Percentiles rank a stretch among this genome's conserved stretches.
phyloP scores from a whole-genome alignment of 306 rosid species.

The Spatholobus suberectus region DNA sequence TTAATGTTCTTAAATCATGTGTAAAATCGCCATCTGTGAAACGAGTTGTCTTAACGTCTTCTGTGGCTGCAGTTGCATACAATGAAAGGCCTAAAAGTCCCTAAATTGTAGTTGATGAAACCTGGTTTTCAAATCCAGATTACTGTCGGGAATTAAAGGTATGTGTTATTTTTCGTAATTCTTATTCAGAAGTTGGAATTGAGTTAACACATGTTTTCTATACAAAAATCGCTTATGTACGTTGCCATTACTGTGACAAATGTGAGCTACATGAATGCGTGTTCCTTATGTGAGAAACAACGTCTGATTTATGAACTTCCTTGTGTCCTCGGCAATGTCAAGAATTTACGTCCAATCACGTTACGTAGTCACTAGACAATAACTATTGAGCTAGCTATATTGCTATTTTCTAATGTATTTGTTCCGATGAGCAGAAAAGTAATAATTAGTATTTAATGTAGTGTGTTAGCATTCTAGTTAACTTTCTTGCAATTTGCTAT shows the following conservation, averaged over 20 bases:
- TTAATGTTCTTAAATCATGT: constrained; percentile 48
- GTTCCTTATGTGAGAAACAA: no score
- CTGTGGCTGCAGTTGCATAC: constrained; percentile 3
- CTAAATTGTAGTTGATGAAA: constrained; percentile 39
- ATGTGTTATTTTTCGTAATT: not conserved
- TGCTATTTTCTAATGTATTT: not conserved
- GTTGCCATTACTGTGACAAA: no score
- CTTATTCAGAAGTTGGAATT: not conserved
- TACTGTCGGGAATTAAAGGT: constrained; percentile 28
- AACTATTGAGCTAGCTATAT: no score
- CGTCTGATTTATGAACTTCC: no score
- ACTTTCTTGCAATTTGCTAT: not conserved
- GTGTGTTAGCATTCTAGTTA: not conserved
- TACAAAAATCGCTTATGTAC: no score
- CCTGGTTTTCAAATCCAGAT: constrained; percentile 43
- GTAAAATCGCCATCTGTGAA: constrained; percentile 39
- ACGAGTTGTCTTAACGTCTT: constrained; percentile 47
- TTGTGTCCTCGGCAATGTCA: no score
- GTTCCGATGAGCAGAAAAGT: not conserved
- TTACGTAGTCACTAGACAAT: no score
- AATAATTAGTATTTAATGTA: not conserved
- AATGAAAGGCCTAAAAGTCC: constrained; percentile 28
- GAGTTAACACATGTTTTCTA: not conserved
- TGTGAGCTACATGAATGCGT: no score
- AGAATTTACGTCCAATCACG: no score